Evolutionary conservation across 2,329 filamentous ascomycete species (phyloP), one percentile per base, ranked within the genome.

Genomic region (Trichoderma brevicompactum): DNA sequence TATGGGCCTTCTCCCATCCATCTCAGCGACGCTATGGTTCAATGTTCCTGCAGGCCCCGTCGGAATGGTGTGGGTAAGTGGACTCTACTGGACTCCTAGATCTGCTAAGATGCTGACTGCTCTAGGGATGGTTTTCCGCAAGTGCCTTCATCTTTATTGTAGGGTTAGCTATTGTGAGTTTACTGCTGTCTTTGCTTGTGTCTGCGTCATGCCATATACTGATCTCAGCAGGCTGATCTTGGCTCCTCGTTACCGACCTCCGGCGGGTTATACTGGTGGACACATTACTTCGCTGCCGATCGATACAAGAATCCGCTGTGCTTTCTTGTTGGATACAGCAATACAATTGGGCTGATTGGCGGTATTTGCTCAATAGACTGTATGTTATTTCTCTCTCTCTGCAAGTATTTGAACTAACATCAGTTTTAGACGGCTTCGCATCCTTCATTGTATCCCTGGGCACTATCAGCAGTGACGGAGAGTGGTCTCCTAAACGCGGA

Each of bases 51-150:
- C 56, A 49, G 56, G 56, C 7, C 44, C 56, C 6, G 44, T 36
- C 32, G 56, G 56, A n/a, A 60, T 60, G 56, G 56, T 60, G 10
- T 60, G 56, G 56, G 56, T 60, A 40, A 60, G 44, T 60, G 1
- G 10, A 17, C 15, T 2, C 28, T 19, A 28, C 1, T 17, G 7
- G 0, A 3, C 5, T 2, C 19, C 15, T n/a, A 32, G 7, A 3
- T 2, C 3, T 12, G 6, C 10, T 6, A 32, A n/a, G 8, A 1
- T 0, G 5, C 46, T 60, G 10, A 60, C 5, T 40, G 4, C 2
- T 12, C 12, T 50, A 60, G 56, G 56, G 56, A 41, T 60, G 56
- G 56, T 60, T 60, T 34, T 60, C 56, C 28, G 56, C 56, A 15
- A 60, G 56, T 9, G 44, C 56, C 23, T 19, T 60, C 13, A 60